Evolutionary conservation across 768 basidiomycete genomes (phyloP).

Genomic region (Tephrocybe sp.): DNA sequence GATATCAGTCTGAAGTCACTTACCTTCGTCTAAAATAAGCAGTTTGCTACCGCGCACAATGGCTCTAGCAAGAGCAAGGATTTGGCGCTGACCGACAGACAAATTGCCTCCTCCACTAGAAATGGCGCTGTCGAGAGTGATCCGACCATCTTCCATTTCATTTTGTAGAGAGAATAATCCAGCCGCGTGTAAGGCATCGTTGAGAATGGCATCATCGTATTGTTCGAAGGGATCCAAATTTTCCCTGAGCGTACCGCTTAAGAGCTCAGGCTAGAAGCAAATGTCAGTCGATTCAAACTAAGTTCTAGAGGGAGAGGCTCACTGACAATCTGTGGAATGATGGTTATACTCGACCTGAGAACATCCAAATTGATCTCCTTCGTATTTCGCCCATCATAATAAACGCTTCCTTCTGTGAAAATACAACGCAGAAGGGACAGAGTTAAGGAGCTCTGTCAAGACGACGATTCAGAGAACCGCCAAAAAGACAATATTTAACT

Average conservation of each 20-base stretch:
- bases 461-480: neutral
- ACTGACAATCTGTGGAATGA: conserved; percentile 51
- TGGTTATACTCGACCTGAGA: conserved; percentile 57
- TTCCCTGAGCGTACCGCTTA: conserved; percentile 60
- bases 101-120: conserved; percentile 66
- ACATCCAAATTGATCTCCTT: conserved; percentile 52
- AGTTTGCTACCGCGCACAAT: conserved; percentile 58
- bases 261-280: conserved; percentile 41
- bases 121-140: conserved; percentile 46
- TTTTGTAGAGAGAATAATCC: conserved; percentile 39
- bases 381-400: conserved; percentile 54
- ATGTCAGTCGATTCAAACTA: neutral
- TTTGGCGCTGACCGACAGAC: conserved; percentile 75
- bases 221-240: conserved; percentile 71
- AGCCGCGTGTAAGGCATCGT: conserved; percentile 38
- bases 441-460: conserved; percentile 50
- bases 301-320: neutral
- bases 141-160: conserved; percentile 47
- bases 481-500: neutral
- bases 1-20: too few relatives aligned
- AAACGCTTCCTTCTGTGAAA: conserved; percentile 53
- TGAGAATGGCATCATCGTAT: conserved; percentile 48
- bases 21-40: conserved; percentile 64
- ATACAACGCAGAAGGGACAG: conserved; percentile 60
- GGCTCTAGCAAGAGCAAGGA: conserved; percentile 65